Percentiles rank a stretch among this genome's conserved stretches.
phyloP scores from a whole-genome alignment of 768 basidiomycete genomes.

The Trametes maxima region DNA sequence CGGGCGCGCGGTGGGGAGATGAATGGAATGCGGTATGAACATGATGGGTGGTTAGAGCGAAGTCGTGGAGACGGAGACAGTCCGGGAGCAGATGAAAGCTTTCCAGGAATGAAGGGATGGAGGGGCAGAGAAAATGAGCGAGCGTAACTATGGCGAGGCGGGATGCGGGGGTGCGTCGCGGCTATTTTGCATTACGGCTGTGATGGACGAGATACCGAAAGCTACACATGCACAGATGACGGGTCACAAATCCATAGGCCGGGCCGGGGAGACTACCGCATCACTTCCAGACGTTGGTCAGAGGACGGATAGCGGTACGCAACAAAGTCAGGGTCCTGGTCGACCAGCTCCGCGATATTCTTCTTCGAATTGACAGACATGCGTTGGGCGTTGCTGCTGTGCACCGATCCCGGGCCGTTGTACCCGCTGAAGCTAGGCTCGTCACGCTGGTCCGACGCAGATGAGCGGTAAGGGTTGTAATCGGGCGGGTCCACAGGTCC shows the following conservation, averaged over 20 bases:
- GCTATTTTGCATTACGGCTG: constrained; percentile 1
- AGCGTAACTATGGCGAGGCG: neutral
- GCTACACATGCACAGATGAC: constrained; percentile 3
- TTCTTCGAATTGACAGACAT: constrained; percentile 70
- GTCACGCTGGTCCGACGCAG: constrained; percentile 38
- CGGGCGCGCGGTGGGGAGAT: neutral
- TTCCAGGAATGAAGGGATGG: neutral
- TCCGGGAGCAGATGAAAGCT: neutral
- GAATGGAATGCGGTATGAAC: neutral
- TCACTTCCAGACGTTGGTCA: constrained; percentile 66
- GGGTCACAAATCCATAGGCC: neutral
- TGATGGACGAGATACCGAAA: constrained; percentile 2
- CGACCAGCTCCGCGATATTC: constrained; percentile 76
- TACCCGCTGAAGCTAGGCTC: constrained; percentile 53
- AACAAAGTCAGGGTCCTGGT: constrained; percentile 84
- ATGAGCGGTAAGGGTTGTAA: constrained; percentile 31
- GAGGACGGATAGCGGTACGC: constrained; percentile 86
- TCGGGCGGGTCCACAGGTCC: constrained; percentile 15
- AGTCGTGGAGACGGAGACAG: neutral
- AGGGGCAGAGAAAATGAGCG: neutral
- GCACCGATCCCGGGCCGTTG: constrained; percentile 51
- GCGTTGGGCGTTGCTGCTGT: constrained; percentile 50
- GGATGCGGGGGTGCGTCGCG: neutral
- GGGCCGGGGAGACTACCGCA: constrained; percentile 40
- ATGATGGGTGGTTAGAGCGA: neutral